Base-by-base conservation (phyloP, 768 basidiomycete genomes). In the Baorangia bicolor region DNA sequence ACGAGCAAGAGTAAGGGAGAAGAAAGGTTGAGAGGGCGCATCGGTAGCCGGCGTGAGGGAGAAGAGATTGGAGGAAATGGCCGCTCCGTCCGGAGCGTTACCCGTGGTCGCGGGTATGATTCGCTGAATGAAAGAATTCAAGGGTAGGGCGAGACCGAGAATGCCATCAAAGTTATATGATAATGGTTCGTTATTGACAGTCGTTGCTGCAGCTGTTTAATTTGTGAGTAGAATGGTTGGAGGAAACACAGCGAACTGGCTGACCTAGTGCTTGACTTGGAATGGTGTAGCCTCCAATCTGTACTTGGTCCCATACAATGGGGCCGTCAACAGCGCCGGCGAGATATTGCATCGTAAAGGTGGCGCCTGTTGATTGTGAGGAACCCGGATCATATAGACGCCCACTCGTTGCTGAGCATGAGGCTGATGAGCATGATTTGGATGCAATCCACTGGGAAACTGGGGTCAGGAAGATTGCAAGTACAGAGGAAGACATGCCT, bases 131-230 rank as follows among this genome's bases (percentile, higher is more conserved):
- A 85, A 59, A n/a, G 85, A 88, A 71, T 90, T 84, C 43, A 75
- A 71, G 23, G 90, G 87, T 27, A 91, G 83, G 2, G 88, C 87
- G 44, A 92, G 83, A 18, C 90, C 90, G 6, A 92, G 77, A 49
- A 92, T 78, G 27, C 90, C 90, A 55, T 72, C 75, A 67, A 87
- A 92, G 13, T 73, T 59, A 10, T 76, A 63, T 1, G 79, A 70
- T 8, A 92, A 78, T 0, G 81, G 81, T 68, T 92, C 91, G 35
- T 73, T 63, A 1, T 69, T 40, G 45, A 92, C 82, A 37, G 61
- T 59, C 35, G 76, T 67, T 5, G 82, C 90, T 3, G 89, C 85
- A 49, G 82, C 88, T 89, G 64, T 35, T 34, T 49, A 14, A 38
- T 52, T 48, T 34, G 33, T 50, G 40, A 40, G 56, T 11, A 33